Evolutionary conservation across 805 yeast genomes (phyloP).

Genomic region (Suhomyces sp.): DNA sequence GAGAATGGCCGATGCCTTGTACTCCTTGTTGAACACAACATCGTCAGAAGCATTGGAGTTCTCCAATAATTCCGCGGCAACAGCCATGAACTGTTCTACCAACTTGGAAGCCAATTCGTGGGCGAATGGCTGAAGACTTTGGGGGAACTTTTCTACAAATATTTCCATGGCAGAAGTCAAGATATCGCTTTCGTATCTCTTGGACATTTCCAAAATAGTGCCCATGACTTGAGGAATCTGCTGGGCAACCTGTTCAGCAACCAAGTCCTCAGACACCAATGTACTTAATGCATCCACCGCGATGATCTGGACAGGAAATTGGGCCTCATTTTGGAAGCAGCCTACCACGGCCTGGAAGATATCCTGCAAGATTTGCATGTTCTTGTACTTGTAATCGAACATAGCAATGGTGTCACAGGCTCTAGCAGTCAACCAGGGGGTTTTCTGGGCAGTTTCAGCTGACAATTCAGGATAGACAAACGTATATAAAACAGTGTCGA

Average conservation of each 20-base stretch:
- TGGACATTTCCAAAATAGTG: constrained; percentile 43
- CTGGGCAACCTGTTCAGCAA: constrained; percentile 39
- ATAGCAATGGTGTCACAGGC: constrained; percentile 46
- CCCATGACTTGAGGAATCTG: constrained; percentile 47
- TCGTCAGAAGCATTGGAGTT: constrained; percentile 18
- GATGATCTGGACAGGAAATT: constrained; percentile 49
- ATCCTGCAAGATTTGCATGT: constrained; percentile 34
- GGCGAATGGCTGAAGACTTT: constrained; percentile 68
- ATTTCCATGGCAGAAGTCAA: constrained; percentile 45
- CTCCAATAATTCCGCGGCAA: constrained; percentile 58
- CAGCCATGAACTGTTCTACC: constrained; percentile 68
- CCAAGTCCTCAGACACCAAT: constrained; percentile 44
- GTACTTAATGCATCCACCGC: constrained; percentile 52
- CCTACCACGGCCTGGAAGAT: constrained; percentile 39
- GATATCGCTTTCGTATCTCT: constrained; percentile 41
- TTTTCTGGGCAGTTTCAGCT: constrained; percentile 21
- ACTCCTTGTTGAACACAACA: constrained; percentile 33
- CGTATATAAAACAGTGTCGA: constrained; percentile 36
- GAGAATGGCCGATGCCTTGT: constrained; percentile 43
- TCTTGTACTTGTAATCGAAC: constrained; percentile 33
- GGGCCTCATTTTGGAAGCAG: constrained; percentile 40
- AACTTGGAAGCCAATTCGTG: constrained; percentile 49
- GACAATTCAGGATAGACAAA: constrained; percentile 41
- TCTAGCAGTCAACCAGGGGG: constrained; percentile 45
- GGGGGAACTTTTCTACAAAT: constrained; percentile 42